Evolutionary conservation across 2,329 filamentous ascomycete genomes (phyloP).

Genomic region (Xylariaceae sp.): DNA sequence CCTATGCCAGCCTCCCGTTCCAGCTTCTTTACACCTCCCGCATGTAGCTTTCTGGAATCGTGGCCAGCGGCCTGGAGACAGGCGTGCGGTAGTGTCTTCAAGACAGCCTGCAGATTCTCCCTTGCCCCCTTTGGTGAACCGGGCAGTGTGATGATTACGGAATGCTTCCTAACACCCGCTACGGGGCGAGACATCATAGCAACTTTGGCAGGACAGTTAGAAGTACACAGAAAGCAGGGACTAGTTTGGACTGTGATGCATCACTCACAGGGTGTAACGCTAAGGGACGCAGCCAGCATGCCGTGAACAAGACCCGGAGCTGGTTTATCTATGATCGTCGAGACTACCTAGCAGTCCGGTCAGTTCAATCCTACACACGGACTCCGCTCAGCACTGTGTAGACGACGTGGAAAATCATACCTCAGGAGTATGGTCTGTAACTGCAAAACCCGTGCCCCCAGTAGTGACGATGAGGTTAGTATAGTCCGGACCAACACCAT

Average conservation of each 20-base stretch:
- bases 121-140: conserved; percentile 93
- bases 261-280: conserved; percentile 80
- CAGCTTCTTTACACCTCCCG: conserved; percentile 75
- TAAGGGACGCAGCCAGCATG: conserved; percentile 82
- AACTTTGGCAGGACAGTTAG: conserved; percentile 49
- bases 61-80: conserved; percentile 82
- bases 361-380: not conserved
- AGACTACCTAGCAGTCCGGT: conserved; percentile 59
- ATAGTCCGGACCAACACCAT: conserved; percentile 48
- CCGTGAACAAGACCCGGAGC: conserved; percentile 90
- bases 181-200: conserved; percentile 95
- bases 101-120: conserved; percentile 84
- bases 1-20: conserved; percentile 74
- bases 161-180: conserved; percentile 77
- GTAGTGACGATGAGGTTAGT: conserved; percentile 81
- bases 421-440: conserved; percentile 83
- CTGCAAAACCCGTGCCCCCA: conserved; percentile 89
- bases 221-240: not conserved
- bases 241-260: not conserved
- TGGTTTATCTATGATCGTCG: conserved; percentile 73
- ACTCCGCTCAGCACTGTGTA: not conserved
- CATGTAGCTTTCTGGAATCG: conserved; percentile 75
- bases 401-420: conserved; percentile 39
- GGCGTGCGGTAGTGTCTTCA: conserved; percentile 93
- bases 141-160: conserved; percentile 82